phyloP scores from a whole-genome alignment of 1,139 yeast genomes.

The Debaryomyces udenii region DNA sequence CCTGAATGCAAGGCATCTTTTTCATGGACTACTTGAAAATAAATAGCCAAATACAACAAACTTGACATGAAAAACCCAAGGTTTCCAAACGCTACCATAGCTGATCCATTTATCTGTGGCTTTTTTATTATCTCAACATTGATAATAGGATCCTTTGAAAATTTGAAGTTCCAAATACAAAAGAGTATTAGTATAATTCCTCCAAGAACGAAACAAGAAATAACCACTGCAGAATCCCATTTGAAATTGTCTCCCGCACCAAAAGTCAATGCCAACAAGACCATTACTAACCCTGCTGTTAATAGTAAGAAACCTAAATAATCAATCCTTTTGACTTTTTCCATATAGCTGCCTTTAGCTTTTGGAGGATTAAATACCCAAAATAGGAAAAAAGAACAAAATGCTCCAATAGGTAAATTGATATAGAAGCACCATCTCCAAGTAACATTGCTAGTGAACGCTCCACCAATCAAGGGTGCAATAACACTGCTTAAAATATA shows the following conservation, averaged over 20 bases:
- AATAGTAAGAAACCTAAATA: slow-evolving; percentile 51
- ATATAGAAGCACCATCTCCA: slow-evolving; percentile 46
- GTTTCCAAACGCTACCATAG: slow-evolving; percentile 24
- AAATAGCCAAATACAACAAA: slow-evolving; percentile 34
- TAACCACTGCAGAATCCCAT: slow-evolving; percentile 55
- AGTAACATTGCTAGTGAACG: slow-evolving; percentile 42
- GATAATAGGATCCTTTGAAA: slow-evolving; percentile 31
- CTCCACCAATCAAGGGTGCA: slow-evolving; percentile 62
- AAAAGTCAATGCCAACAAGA: slow-evolving; percentile 43
- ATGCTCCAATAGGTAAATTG: slow-evolving; percentile 42
- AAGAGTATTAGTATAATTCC: slow-evolving; percentile 27
- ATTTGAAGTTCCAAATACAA: slow-evolving; percentile 30
- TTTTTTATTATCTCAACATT: slow-evolving; percentile 29
- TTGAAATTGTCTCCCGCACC: slow-evolving; percentile 49
- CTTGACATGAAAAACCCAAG: slow-evolving; percentile 30
- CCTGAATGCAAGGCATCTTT: slow-evolving; percentile 43
- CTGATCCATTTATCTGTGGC: slow-evolving; percentile 28
- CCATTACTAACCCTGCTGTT: slow-evolving; percentile 46
- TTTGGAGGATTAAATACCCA: slow-evolving; percentile 39
- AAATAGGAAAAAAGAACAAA: slow-evolving; percentile 29
- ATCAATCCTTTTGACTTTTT: slow-evolving; percentile 48
- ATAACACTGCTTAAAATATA: slow-evolving; percentile 50
- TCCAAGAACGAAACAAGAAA: slow-evolving; percentile 50
- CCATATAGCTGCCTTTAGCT: slow-evolving; percentile 25
- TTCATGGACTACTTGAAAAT: slow-evolving; percentile 41